phyloP scores from a whole-genome alignment of 805 yeast species.

The Clavispora santaluciae region DNA sequence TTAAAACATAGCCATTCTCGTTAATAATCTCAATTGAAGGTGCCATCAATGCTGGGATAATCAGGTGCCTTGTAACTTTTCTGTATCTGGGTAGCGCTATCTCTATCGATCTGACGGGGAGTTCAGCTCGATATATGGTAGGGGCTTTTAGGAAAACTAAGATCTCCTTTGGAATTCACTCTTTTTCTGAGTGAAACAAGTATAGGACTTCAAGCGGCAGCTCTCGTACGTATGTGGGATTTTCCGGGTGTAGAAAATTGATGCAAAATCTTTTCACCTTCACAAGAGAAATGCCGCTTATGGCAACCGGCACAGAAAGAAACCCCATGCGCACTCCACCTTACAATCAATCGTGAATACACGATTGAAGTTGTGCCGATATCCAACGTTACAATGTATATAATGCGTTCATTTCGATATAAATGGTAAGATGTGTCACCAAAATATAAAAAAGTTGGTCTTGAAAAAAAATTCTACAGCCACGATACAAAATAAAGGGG shows the following conservation, averaged over 20 bases:
- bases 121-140: background rate
- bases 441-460: no score
- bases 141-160: background rate
- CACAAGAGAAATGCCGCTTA: background rate
- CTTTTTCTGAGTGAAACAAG: conserved; percentile 22
- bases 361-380: no score
- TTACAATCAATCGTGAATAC: background rate
- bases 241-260: conserved; percentile 5
- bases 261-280: background rate
- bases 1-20: background rate
- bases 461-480: no score
- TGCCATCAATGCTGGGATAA: conserved; percentile 15
- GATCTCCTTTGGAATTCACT: background rate
- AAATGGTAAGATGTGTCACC: no score
- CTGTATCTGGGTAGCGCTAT: background rate
- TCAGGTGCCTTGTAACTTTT: background rate
- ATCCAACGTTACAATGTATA: no score
- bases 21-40: conserved; percentile 15
- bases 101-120: background rate
- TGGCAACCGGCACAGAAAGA: no score
- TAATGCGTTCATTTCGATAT: no score
- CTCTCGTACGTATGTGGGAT: conserved; percentile 35
- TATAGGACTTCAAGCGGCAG: conserved; percentile 44
- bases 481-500: no score
- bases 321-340: background rate